Base-by-base conservation (phyloP, 805 yeast genomes). In the Candida oleophila region DNA sequence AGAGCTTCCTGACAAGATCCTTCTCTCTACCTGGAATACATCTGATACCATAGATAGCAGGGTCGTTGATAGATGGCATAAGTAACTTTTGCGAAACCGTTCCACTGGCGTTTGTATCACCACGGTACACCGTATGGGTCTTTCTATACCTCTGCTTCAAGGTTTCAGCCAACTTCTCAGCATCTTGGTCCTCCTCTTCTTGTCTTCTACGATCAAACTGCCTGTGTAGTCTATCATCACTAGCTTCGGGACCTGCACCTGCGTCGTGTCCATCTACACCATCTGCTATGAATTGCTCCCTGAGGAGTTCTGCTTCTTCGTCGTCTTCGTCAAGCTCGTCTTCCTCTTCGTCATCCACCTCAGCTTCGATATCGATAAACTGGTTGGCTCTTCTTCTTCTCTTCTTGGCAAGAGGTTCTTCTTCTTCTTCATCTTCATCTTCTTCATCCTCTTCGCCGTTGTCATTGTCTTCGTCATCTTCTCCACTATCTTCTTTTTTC, bases 311-410 rank as follows among this genome's bases (percentile, higher is more conserved):
- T n/a, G 95, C 91, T 55, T 83, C 88, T 55, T 86, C 98, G 52
- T 92, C 98, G 41, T 90, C 98, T 48, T 72, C 77, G 50, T 91
- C 98, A 51, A 89, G 92, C 25, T 83, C 82, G 38, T 87, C 95
- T 54, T 92, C 98, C 46, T 94, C 98, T 55, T 94, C 98, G 50
- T 92, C 98, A 65, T 92, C 96, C 48, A 94, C 99, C 66, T 92
- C 98, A 49, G 97, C 99, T 74, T 94, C 98, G 45, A 94, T 96
- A 87, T 94, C 99, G 69, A 94, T 77, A 66, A 90, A 94, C 74
- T 87, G 91, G 66, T 92, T 92, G 73, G 76, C 77, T 43, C 71
- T 61, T 59, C 80, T 69, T 60, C 76, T 71, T 51, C 72, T 77
- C 49, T 71, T 71, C 42, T 70, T 67, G 39, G 76, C 72, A 3